These are phyloP conservation scores for Hypoxylon lenormandii DNA, from an alignment of 495 filamentous ascomycete genomes.

Conservation along the genomic window DNA sequence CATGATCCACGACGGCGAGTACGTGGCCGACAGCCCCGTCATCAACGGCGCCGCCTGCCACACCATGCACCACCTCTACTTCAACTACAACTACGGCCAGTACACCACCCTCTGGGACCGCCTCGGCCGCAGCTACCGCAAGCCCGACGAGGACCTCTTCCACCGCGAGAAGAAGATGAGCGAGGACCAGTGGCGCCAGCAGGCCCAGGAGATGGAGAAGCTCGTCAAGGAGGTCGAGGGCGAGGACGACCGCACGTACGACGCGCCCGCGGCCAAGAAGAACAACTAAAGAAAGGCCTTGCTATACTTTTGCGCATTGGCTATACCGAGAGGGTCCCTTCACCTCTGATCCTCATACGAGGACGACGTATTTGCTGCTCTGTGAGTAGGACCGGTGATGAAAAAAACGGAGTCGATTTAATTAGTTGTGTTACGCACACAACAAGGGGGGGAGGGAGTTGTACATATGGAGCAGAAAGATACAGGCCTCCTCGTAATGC, in stretches of 20 bases:
- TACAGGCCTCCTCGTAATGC: constrained; percentile 6
- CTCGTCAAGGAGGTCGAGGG: constrained; percentile 88
- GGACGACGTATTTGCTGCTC: neutral
- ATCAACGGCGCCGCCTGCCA: constrained; percentile 97
- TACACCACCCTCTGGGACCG: constrained; percentile 97
- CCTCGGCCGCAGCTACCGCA: constrained; percentile 85
- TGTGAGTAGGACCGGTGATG: neutral
- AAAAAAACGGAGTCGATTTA: constrained; percentile 4
- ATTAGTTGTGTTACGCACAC: constrained; percentile 12
- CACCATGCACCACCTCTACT: constrained; percentile 96
- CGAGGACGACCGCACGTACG: constrained; percentile 82
- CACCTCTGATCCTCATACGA: neutral
- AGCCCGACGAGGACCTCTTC: constrained; percentile 89
- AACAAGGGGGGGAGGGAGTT: neutral
- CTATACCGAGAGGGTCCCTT: neutral
- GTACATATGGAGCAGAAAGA: constrained; percentile 22
- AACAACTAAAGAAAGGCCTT: constrained; percentile 48
- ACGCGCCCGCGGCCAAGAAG: constrained; percentile 62
- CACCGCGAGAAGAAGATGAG: constrained; percentile 88
- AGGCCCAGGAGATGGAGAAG: constrained; percentile 86
- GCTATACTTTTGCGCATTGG: neutral
- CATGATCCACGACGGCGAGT: constrained; percentile 97
- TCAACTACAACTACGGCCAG: constrained; percentile 99
- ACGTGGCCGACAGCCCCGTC: constrained; percentile 84
- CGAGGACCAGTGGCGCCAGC: constrained; percentile 80